Conservation (phyloP, 768 basidiomycete species). For the Lentinula aciculospora region DNA sequence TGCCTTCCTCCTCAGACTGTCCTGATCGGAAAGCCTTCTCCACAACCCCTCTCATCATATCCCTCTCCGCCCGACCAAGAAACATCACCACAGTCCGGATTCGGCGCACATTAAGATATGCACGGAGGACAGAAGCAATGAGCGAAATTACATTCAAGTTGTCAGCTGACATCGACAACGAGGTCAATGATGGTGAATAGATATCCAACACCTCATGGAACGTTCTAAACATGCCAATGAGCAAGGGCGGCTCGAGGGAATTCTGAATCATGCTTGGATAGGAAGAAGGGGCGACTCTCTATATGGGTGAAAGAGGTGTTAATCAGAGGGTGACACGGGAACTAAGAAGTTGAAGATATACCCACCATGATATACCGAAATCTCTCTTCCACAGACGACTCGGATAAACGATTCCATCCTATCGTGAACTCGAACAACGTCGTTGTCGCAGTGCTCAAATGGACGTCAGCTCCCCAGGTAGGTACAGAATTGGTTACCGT, state of each 20-base stretch:
- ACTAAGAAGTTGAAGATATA: slow-evolving; percentile 9
- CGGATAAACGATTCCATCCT: slow-evolving; percentile 41
- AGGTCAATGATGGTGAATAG: neutral
- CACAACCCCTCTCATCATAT: neutral
- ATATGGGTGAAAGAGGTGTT: neutral
- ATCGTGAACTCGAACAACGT: slow-evolving; percentile 61
- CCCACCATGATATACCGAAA: slow-evolving; percentile 60
- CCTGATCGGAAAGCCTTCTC: neutral
- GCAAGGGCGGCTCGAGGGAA: slow-evolving; percentile 61
- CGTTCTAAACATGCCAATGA: slow-evolving; percentile 49
- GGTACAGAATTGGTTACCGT: neutral
- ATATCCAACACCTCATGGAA: slow-evolving; percentile 8
- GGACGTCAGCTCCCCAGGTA: slow-evolving; percentile 5
- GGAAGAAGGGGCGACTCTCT: slow-evolving; percentile 51
- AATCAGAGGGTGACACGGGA: neutral
- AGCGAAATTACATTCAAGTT: neutral
- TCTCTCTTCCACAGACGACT: slow-evolving; percentile 32
- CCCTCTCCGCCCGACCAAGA: neutral
- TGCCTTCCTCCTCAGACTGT: neutral
- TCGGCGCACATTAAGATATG: neutral
- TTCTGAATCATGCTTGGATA: slow-evolving; percentile 63
- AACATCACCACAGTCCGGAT: slow-evolving; percentile 1
- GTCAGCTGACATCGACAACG: neutral
- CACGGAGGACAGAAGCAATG: neutral
- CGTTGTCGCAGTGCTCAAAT: slow-evolving; percentile 16